Base-by-base conservation (phyloP, 2,329 filamentous ascomycete genomes). In the Pseudocercospora cruenta region DNA sequence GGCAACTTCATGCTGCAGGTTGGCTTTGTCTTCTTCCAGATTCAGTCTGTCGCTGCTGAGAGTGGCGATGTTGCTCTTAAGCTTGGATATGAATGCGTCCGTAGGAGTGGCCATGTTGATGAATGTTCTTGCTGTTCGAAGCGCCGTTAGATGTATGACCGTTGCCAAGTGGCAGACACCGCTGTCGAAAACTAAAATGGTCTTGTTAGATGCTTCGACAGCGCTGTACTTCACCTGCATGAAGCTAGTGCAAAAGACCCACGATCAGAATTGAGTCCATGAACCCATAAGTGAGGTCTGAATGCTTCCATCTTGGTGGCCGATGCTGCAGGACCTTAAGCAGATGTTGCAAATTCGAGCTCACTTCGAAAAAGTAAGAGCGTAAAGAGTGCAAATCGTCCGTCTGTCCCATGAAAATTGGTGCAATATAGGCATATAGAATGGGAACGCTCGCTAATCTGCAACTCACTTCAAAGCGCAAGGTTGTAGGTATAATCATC, bases 401-500 rank as follows among this genome's bases (percentile, higher is more conserved):
- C 12, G n/a, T 26, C 55, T 19, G 19, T 36, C 55, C 55, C 55
- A 58, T 3, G 55, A 19, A 22, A 24, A 58, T 43, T 8, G 55
- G 55, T 36, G 31, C 55, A 58, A 22, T 58, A 58, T 14, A 58
- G 55, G 55, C 55, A 58, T 58, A 58, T 43, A 58, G 55, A 58
- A 58, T 43, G 31, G 31, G 31, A 58, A 24, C 33, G 21, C 33
- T 19, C 24, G 55, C 55, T 58, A 14, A 12, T 39, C 31, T 22
- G 31, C 33, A 19, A 39, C 31, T 58, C 21, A 60, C 51, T 58
- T 66, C 64, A 91, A 69, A 91, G 82, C 58, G 88, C 86, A 68
- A 91, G 79, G 73, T 87, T 90, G 78, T 91, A 91, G 31, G 88
- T 90, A 76, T 90, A 91, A 73, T 90, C 88, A 72, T 91, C 88